Evolutionary conservation across 2,329 filamentous ascomycete species (phyloP), one percentile per base, ranked within the genome.

Genomic region (Microdochium bolleyi): DNA sequence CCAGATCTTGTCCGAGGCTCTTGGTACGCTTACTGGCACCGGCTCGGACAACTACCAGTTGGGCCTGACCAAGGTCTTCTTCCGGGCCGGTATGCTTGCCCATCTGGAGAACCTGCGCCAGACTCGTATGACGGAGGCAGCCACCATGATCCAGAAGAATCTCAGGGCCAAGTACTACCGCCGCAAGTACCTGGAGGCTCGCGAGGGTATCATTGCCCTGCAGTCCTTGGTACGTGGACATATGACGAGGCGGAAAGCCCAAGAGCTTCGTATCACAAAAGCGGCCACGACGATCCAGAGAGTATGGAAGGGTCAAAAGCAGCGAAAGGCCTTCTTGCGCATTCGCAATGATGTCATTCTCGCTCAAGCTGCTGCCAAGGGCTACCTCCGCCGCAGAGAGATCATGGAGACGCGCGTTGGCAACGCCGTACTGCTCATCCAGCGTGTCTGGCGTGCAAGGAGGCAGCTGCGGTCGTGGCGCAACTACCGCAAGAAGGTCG

Each of bases 71-170:
- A 99, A 99, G 76, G 96, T 99, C 67, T 99, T 99, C 76, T 99
- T 99, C 84, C 88, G 94, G 55, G 94, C 94, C 53, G 94, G 94
- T 70, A 99, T 99, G 94, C 85, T 99, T 62, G 94, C 94, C 7
- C 96, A 96, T 74, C 76, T 99, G 50, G 94, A 99, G 73, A 96
- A 96, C 60, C 78, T 96, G 58, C 85, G 94, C 54, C 96, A 94
- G 13, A 89, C 80, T 59, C 85, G 92, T 54, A 79, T 99, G 66
- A 97, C 95, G 67, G 88, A 91, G 60, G 95, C 92, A 60, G 94
- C 94, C 13, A 89, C 95, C 61, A 88, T 99, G 84, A 99, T 99
- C 53, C 94, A 99, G 72, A 99, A 99, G 84, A 99, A 99, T 65
- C 74, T 99, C 53, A 88, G 85, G 58, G 91, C 90, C 68, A 96